Evolutionary conservation across 2,329 filamentous ascomycete species (phyloP), one percentile per base, ranked within the genome.

Genomic region (Colletotrichum somersetense): DNA sequence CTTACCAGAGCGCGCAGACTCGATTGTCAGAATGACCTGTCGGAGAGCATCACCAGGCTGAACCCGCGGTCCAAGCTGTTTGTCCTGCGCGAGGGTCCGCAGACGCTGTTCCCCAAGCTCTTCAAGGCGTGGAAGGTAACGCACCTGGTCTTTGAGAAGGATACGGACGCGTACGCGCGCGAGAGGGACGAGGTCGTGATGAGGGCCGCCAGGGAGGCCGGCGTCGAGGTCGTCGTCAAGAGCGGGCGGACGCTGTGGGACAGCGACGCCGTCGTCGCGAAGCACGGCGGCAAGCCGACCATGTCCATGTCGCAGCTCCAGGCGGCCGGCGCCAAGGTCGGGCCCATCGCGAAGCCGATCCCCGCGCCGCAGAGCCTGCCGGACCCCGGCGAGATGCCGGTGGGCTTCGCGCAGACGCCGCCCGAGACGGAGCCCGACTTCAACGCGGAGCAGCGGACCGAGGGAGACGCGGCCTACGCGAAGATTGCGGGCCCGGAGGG

Each of bases 101-200:
- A 92, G 77, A 93, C 90, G 0, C 80, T 94, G 1, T 85, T 95
- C 3, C 90, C 91, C 1, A 93, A 93, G 79, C 82, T 95, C 1
- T 92, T 94, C 85, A 89, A 89, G 75, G 87, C 88, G 23, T 95
- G 92, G 93, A 87, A 88, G 1, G 89, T 93, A 35, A 93, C 92
- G 0, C 92, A 95, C 80, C 81, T 95, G 6, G 92, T 94, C 0
- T 95, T 94, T 76, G 93, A 95, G 78, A 92, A 91, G 77, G 93
- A 95, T 76, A 93, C 92, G 0, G 93, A 95, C 82, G 85, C 91
- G 0, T 95, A 95, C 80, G 92, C 85, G 5, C 85, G 88, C 20
- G 86, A 89, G 52, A 82, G 93, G 62, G 93, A 95, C 79, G 84
- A 84, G 1, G 81, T 83, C 23, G 86, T 95, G 14, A 80, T 85